A percentile compares a stretch with the other conserved stretches of the same genome.
Evolutionary conservation across 176 grass and related monocot genomes (phyloP).

Genomic region (Zizania latifolia): DNA sequence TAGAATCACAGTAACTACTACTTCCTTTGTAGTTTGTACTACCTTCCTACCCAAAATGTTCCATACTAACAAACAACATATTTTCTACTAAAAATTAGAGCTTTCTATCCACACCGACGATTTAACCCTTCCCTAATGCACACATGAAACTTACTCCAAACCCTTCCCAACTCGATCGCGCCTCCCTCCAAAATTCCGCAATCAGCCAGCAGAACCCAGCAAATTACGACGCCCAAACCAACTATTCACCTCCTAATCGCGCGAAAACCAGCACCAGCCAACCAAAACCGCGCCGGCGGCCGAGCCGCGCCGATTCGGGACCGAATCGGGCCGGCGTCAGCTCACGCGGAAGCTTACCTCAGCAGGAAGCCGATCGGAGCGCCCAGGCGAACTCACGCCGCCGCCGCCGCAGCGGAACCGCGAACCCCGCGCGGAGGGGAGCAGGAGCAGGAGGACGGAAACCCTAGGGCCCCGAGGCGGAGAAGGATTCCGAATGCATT

Average conservation of each 20-base stretch:
- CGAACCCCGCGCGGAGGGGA: not conserved
- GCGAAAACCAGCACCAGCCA: not conserved
- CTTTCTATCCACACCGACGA: not conserved
- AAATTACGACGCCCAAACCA: not conserved
- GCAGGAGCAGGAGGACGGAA: not conserved
- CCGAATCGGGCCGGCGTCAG: conserved; percentile 11
- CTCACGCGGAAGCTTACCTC: conserved; percentile 18
- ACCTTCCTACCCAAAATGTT: not conserved
- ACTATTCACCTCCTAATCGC: not conserved
- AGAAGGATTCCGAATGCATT: conserved; percentile 2
- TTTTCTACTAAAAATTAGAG: not conserved
- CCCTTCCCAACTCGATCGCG: conserved; percentile 8
- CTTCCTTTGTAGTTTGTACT: not conserved
- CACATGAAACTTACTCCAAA: not conserved
- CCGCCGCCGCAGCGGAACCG: not conserved
- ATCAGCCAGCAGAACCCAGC: not conserved
- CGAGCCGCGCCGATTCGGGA: not conserved
- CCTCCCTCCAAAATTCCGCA: conserved; percentile 1
- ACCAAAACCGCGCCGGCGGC: not conserved
- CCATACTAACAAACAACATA: not conserved
- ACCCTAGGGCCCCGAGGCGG: not conserved
- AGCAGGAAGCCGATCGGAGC: conserved; percentile 1
- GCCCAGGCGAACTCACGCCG: not conserved
- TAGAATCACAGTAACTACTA: not conserved
- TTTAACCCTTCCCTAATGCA: not conserved